Evolutionary conservation across 345 rosid genomes (phyloP).

Genomic region (Durio zibethinus): DNA sequence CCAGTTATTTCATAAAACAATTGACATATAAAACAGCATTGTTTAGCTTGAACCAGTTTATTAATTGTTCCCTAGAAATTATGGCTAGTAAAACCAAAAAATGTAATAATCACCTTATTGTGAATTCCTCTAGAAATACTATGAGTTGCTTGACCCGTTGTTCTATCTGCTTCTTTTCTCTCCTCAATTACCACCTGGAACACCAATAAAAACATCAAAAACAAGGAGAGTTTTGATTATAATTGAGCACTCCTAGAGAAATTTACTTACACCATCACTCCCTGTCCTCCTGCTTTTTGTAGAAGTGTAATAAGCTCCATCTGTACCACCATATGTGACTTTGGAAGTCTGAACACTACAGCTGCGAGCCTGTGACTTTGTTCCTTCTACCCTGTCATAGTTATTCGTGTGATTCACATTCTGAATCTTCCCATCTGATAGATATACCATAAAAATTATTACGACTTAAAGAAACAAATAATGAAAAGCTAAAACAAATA

Average conservation of each 20-base stretch:
- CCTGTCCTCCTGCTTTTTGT: slow-evolving; percentile 55
- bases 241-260: not conserved
- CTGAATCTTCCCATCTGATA: slow-evolving; percentile 37
- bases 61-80: not conserved
- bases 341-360: slow-evolving; percentile 45
- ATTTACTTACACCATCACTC: slow-evolving; percentile 63
- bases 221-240: not conserved
- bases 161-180: slow-evolving; percentile 73
- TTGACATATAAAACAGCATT: not conserved
- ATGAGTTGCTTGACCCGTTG: slow-evolving; percentile 75
- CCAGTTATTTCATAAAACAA: not conserved
- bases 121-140: slow-evolving; percentile 76
- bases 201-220: slow-evolving; percentile 2
- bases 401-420: slow-evolving; percentile 29
- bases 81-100: not conserved
- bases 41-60: not conserved
- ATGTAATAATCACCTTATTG: slow-evolving; percentile 51
- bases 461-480: not conserved
- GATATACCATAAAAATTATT: slow-evolving; percentile 15
- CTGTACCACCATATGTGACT: slow-evolving; percentile 75
- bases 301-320: slow-evolving; percentile 78
- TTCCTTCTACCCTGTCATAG: slow-evolving; percentile 23
- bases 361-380: slow-evolving; percentile 29
- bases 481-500: not conserved
- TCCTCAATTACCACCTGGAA: slow-evolving; percentile 71